These are phyloP conservation scores for Prinsepia uniflora DNA, from an alignment of 306 rosid genomes.

Conservation along the genomic window DNA sequence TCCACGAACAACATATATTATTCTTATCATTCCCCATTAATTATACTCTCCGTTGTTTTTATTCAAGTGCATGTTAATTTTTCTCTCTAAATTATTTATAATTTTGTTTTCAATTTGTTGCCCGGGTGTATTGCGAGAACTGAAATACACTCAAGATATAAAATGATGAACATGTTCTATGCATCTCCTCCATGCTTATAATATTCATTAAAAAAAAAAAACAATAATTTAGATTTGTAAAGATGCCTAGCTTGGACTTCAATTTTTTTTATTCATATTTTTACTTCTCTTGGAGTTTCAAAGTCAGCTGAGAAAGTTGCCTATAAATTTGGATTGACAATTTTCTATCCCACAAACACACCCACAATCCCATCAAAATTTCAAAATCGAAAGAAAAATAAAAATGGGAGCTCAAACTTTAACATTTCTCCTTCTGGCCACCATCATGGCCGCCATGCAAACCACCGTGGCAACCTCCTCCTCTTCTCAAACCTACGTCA, in stretches of 20 bases:
- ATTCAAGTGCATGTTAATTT: background rate
- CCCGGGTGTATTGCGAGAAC: background rate
- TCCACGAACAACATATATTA: no score
- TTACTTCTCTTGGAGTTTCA: background rate
- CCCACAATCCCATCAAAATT: background rate
- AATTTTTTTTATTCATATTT: background rate
- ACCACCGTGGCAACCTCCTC: slow-evolving; percentile 8
- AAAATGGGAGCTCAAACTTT: slow-evolving; percentile 15
- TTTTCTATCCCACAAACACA: background rate
- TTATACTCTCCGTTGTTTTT: background rate
- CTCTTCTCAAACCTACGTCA: slow-evolving; percentile 5
- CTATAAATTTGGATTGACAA: background rate
- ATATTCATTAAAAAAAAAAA: background rate
- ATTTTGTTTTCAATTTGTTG: background rate
- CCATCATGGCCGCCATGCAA: background rate
- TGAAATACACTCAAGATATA: background rate
- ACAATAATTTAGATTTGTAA: background rate
- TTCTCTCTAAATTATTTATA: background rate
- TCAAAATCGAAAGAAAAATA: background rate
- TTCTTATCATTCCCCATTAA: background rate
- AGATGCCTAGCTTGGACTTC: background rate
- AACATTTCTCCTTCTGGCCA: background rate
- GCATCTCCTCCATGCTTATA: background rate
- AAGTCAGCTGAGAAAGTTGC: background rate
- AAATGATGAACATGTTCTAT: background rate